Evolutionary conservation across 257 asterid genomes (phyloP), one percentile per base, ranked within the genome.

Genomic region (Ehretia macrophylla): DNA sequence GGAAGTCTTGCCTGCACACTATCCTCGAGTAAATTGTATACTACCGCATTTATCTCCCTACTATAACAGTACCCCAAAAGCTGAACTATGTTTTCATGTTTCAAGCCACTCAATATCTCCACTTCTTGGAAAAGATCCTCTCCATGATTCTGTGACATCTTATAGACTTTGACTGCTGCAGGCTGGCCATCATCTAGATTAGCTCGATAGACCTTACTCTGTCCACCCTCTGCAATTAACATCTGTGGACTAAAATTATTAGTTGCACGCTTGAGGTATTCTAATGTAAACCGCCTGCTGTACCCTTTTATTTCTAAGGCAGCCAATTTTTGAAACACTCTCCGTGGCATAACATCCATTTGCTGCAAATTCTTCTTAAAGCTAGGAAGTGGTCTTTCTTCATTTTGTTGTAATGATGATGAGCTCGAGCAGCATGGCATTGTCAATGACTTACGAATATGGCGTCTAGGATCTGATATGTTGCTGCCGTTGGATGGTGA

Each of bases 141-240:
- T 38, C 77, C 83, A 1, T 81, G 72, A 20, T 64, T 66, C 8
- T 23, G 68, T 13, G 80, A 73, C 32, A 44, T 49, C 51, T 73
- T 70, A 12, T 81, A 75, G 59, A 82, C 88, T 71, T 82, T 88
- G 56, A 88, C 88, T 14, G 88, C 83, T 27, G 73, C 88, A 42
- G 65, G 47, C 61, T 59, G 77, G 18, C 84, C 87, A 17, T 77
- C 69, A 38, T 74, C 80, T 23, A 83, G 71, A 59, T 58, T 56
- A 20, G 83, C 88, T 52, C 70, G 78, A 64, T 85, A 88, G 57
- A 83, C 83, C 55, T 62, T 75, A 69, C 86, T 78, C 16, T 70
- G 67, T 14, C 80, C 86, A 18, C 79, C 84, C 73, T 80, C 87
- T 60, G 82, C 85, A 42, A 77, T 77, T 73, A 85, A 51, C 81